Percentiles rank a stretch among this genome's conserved stretches.
These are phyloP conservation scores for Chrysosporium keratinophilum DNA, from an alignment of 2,329 filamentous ascomycete genomes.

Conservation along the genomic window DNA sequence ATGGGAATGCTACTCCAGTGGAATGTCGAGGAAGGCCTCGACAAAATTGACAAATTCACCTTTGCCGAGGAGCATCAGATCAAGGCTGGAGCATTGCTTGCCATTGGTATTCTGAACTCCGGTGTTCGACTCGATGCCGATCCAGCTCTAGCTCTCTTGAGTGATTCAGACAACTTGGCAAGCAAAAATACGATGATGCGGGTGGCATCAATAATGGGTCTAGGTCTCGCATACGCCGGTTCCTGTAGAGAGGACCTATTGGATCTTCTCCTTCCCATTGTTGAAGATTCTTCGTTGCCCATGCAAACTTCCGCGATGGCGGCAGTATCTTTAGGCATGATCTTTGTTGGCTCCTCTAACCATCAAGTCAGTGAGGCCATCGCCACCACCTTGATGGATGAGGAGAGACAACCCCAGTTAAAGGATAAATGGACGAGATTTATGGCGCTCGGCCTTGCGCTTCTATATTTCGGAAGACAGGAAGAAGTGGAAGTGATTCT, in stretches of 20 bases:
- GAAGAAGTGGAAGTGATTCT: constrained; percentile 98
- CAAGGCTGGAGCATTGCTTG: constrained; percentile 81
- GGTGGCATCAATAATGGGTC: constrained; percentile 85
- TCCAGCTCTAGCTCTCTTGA: constrained; percentile 75
- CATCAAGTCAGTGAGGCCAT: constrained; percentile 86
- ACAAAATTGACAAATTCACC: constrained; percentile 91
- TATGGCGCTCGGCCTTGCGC: constrained; percentile 81
- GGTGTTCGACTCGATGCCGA: constrained; percentile 84
- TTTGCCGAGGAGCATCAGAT: constrained; percentile 75
- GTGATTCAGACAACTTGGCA: constrained; percentile 67
- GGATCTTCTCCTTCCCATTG: constrained; percentile 73
- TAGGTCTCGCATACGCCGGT: constrained; percentile 87
- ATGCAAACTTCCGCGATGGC: constrained; percentile 98
- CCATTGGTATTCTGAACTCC: constrained; percentile 90
- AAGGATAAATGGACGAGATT: constrained; percentile 99
- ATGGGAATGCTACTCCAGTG: constrained; percentile 83
- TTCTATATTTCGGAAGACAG: constrained; percentile 92
- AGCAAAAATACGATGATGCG: constrained; percentile 67
- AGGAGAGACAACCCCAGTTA: constrained; percentile 78
- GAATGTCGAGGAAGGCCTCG: constrained; percentile 84
- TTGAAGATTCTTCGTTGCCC: constrained; percentile 69
- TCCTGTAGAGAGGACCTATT: constrained; percentile 86
- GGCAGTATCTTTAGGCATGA: constrained; percentile 75
- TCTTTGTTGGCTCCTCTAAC: constrained; percentile 87
- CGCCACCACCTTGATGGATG: constrained; percentile 83